Evolutionary conservation across 2,329 filamentous ascomycete species (phyloP).

Genomic region (Endoconidiophora polonica): DNA sequence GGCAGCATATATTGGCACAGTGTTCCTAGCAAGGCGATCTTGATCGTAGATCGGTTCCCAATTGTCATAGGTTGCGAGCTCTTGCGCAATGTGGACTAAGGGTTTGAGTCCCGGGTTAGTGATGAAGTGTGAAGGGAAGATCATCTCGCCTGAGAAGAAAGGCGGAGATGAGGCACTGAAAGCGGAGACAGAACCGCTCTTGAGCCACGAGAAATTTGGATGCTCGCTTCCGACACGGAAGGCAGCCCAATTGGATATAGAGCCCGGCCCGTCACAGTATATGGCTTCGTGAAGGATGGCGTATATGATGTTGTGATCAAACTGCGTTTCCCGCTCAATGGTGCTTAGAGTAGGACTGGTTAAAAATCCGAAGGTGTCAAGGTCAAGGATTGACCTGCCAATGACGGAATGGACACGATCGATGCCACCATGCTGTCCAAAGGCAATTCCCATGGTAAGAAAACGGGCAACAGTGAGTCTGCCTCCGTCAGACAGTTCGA

Average conservation of each 20-base stretch:
- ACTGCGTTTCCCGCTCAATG: constrained; percentile 50
- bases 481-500: constrained; percentile 36
- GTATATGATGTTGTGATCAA: constrained; percentile 69
- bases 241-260: constrained; percentile 60
- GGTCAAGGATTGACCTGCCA: constrained; percentile 51
- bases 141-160: constrained; percentile 84
- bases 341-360: constrained; percentile 52
- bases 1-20: constrained; percentile 73
- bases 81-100: constrained; percentile 50
- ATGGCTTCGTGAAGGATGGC: constrained; percentile 74
- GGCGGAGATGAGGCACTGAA: constrained; percentile 32
- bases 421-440: constrained; percentile 65
- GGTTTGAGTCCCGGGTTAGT: constrained; percentile 59
- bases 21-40: constrained; percentile 54
- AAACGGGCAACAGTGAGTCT: constrained; percentile 57
- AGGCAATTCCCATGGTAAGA: constrained; percentile 57
- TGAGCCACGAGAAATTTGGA: constrained; percentile 35
- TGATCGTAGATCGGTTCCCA: constrained; percentile 69
- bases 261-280: constrained; percentile 54
- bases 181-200: constrained; percentile 18
- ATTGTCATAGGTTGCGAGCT: constrained; percentile 47
- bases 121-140: constrained; percentile 73
- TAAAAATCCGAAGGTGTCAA: constrained; percentile 60
- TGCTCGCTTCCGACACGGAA: constrained; percentile 39
- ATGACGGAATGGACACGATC: constrained; percentile 61